Conservation (phyloP, 208 protist species). For the Wallacemonas sp. region DNA sequence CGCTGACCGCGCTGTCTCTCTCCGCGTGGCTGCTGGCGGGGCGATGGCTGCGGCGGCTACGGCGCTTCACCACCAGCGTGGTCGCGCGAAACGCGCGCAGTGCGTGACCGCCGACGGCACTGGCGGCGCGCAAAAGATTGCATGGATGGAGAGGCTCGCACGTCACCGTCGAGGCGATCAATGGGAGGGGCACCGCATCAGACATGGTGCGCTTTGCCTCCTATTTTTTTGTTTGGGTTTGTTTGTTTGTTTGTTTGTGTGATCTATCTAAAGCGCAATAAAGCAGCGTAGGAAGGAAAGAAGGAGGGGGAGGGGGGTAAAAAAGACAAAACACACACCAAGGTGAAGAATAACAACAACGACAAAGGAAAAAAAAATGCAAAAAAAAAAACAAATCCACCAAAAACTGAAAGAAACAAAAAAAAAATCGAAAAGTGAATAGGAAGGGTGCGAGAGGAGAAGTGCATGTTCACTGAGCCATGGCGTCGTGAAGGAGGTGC, state of each 20-base stretch:
- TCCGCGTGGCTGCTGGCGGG: conserved; percentile 7
- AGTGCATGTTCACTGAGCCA: no score
- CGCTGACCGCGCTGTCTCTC: background rate
- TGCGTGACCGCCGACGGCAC: conserved; percentile 39
- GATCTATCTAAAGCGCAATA: no score
- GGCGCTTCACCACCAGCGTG: conserved; percentile 51
- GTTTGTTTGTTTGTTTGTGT: conserved; percentile 15
- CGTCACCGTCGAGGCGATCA: conserved; percentile 24
- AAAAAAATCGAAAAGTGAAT: background rate
- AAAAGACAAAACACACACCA: conserved; percentile 2
- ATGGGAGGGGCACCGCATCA: background rate
- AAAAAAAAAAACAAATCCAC: conserved; percentile 20
- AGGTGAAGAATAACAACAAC: conserved; percentile 14
- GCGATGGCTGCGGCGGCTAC: conserved; percentile 31
- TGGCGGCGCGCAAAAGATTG: conserved; percentile 40
- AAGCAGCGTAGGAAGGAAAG: no score
- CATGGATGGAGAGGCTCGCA: conserved; percentile 58
- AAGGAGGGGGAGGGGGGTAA: no score
- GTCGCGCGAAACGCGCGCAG: conserved; percentile 59
- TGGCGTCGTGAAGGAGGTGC: no score
- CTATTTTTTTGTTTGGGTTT: no score
- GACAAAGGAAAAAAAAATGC: conserved; percentile 7
- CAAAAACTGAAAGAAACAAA: background rate
- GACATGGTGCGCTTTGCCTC: background rate
- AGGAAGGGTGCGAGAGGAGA: no score